Conservation (phyloP, 148 eudicot genomes). For the Rhododendron ferrugineum region DNA sequence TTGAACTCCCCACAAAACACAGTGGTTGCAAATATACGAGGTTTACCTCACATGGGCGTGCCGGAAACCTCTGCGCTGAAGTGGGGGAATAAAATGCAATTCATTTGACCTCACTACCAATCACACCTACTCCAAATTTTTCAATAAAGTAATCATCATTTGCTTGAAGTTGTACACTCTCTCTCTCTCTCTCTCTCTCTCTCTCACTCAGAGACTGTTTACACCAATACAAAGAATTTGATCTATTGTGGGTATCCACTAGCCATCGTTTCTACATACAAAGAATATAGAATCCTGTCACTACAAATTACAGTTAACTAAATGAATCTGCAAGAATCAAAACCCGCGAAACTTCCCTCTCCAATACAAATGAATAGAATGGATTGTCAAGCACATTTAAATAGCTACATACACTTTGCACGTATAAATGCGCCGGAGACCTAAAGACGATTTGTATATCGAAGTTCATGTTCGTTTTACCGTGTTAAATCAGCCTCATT, state of each 20-base stretch:
- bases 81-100: background rate
- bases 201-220: background rate
- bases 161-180: too few relatives aligned
- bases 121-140: too few relatives aligned
- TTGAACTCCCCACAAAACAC: too few relatives aligned
- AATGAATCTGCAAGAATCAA: conserved; percentile 12
- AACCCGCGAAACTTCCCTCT: background rate
- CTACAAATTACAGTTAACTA: conserved; percentile 1
- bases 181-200: too few relatives aligned
- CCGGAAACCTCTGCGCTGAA: too few relatives aligned
- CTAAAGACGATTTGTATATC: background rate
- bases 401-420: background rate
- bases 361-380: conserved; percentile 13
- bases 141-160: background rate
- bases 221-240: background rate
- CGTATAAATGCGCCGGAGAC: background rate
- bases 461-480: background rate
- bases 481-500: conserved; percentile 23
- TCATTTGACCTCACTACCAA: background rate
- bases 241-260: background rate
- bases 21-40: too few relatives aligned
- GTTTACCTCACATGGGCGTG: too few relatives aligned
- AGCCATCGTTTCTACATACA: background rate
- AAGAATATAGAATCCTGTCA: background rate
- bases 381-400: background rate